These are phyloP conservation scores for Didymella pinodella DNA, from an alignment of 2,329 filamentous ascomycete genomes.

Conservation along the genomic window DNA sequence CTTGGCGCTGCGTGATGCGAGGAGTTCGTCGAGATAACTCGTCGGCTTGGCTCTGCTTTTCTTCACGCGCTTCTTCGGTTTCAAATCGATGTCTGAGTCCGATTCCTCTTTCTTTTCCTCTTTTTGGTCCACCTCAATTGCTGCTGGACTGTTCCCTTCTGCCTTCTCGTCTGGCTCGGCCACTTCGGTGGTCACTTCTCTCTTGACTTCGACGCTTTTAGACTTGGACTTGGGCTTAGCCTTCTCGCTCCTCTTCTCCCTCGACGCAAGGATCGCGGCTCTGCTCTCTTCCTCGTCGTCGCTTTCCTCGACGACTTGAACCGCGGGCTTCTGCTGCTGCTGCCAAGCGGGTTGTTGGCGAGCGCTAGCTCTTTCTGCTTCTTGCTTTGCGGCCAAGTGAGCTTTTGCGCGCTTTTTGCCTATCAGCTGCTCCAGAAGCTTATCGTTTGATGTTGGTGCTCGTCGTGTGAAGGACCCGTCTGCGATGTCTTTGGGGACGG, in stretches of 20 bases:
- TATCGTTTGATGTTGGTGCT: constrained; percentile 53
- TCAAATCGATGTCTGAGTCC: constrained; percentile 20
- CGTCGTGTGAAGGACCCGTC: constrained; percentile 50
- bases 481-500: constrained; percentile 46
- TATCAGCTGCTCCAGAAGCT: constrained; percentile 52
- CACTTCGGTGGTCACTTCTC: too few species aligned
- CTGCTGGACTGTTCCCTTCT: too few species aligned
- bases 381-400: constrained; percentile 38
- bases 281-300: constrained; percentile 53
- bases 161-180: too few species aligned
- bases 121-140: too few species aligned
- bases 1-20: constrained; percentile 59
- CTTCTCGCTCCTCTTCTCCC: background rate
- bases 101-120: constrained; percentile 9
- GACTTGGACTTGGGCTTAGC: too few species aligned
- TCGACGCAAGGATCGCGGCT: constrained; percentile 39
- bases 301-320: constrained; percentile 34
- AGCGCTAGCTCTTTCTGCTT: constrained; percentile 29
- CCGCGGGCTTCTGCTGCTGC: background rate
- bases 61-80: constrained; percentile 23
- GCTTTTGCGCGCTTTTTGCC: constrained; percentile 54
- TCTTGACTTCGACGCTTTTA: too few species aligned
- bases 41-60: constrained; percentile 49
- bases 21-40: constrained; percentile 64
- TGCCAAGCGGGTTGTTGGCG: constrained; percentile 32